These are phyloP conservation scores for Monosporascus sp. DNA, from an alignment of 2,329 filamentous ascomycete species.

Conservation along the genomic window DNA sequence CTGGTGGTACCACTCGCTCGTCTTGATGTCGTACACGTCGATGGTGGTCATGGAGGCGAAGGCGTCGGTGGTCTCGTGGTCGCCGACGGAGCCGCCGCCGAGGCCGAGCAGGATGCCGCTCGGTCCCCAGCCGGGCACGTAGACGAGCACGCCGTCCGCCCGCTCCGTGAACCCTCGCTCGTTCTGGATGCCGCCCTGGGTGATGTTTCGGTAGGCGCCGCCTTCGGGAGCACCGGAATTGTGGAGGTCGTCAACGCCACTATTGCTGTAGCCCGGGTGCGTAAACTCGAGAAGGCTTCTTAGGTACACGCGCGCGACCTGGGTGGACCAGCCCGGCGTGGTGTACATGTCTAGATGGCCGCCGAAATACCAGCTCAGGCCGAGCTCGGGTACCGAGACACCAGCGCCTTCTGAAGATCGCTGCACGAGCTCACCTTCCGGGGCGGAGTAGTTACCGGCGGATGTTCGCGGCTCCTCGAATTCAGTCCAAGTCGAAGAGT, in stretches of 20 bases:
- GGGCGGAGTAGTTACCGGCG: constrained; percentile 56
- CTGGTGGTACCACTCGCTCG: constrained; percentile 69
- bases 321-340: constrained; percentile 61
- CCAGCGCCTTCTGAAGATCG: constrained; percentile 70
- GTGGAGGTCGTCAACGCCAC: constrained; percentile 51
- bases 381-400: constrained; percentile 62
- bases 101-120: constrained; percentile 67
- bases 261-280: constrained; percentile 63
- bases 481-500: constrained; percentile 55
- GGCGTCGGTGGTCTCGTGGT: constrained; percentile 43
- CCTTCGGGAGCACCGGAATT: constrained; percentile 51
- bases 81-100: constrained; percentile 55
- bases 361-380: constrained; percentile 73
- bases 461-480: constrained; percentile 57
- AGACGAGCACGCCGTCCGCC: constrained; percentile 68
- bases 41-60: constrained; percentile 54
- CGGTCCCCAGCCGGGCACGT: constrained; percentile 68
- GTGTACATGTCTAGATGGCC: constrained; percentile 63
- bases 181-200: constrained; percentile 62
- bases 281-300: constrained; percentile 73
- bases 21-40: constrained; percentile 73
- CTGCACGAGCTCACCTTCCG: constrained; percentile 52
- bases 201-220: constrained; percentile 70
- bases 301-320: constrained; percentile 60
- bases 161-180: constrained; percentile 64